Evolutionary conservation across 1,139 yeast species (phyloP).

Genomic region (Yamadazyma aaseri): DNA sequence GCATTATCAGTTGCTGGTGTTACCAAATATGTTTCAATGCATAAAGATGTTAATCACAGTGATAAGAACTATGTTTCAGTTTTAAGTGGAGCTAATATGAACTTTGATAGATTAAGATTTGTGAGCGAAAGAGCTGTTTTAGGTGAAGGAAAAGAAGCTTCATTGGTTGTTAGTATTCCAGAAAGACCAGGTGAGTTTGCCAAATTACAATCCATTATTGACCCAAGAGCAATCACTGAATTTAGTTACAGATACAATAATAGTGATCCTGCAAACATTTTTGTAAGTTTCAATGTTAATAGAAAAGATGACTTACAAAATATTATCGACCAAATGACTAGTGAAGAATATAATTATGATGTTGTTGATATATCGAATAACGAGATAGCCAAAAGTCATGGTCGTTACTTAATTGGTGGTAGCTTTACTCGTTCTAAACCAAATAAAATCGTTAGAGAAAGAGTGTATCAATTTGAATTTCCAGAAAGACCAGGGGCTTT

Average conservation of each 20-base stretch:
- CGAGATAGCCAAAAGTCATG: conserved; percentile 94
- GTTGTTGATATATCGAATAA: conserved; percentile 87
- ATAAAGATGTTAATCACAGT: conserved; percentile 72
- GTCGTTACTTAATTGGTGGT: conserved; percentile 95
- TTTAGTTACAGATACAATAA: conserved; percentile 78
- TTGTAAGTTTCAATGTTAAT: conserved; percentile 84
- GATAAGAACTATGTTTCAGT: conserved; percentile 77
- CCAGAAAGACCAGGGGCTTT: conserved; percentile 98
- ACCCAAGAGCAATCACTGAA: conserved; percentile 90
- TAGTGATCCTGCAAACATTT: conserved; percentile 67
- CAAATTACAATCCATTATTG: conserved; percentile 67
- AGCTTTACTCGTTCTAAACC: conserved; percentile 18
- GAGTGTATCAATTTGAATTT: conserved; percentile 81
- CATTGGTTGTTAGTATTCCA: conserved; percentile 85
- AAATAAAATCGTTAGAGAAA: conserved; percentile 61
- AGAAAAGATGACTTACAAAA: conserved; percentile 53
- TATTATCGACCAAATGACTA: conserved; percentile 39
- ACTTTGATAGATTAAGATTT: conserved; percentile 91
- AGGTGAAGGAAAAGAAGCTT: conserved; percentile 97
- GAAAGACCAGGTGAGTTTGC: conserved; percentile 90
- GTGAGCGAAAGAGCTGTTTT: conserved; percentile 97
- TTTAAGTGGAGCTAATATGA: conserved; percentile 92
- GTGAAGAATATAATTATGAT: conserved; percentile 47
- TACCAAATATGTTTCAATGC: conserved; percentile 69
- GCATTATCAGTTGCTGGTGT: conserved; percentile 95